A percentile compares a stretch with the other conserved stretches of the same genome.
These are phyloP conservation scores for Sechiopsis laciniata DNA, from an alignment of 306 rosid species.

Conservation along the genomic window DNA sequence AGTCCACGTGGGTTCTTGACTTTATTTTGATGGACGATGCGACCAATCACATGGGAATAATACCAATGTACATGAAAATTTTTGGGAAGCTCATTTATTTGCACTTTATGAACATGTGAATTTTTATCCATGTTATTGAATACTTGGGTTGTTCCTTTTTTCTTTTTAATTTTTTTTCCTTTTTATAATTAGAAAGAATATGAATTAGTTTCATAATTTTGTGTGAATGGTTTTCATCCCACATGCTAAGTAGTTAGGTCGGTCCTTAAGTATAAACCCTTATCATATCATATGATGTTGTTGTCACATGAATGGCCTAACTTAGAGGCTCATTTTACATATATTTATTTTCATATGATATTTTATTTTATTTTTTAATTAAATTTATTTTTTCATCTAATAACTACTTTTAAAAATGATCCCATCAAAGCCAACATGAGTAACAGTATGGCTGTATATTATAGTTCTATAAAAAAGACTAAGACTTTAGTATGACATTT, in stretches of 20 bases:
- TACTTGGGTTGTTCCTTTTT: background rate
- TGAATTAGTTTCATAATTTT: background rate
- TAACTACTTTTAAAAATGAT: too few relatives aligned
- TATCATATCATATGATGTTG: background rate
- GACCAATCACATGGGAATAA: conserved; percentile 14
- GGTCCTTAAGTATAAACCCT: background rate
- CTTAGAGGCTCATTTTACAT: background rate
- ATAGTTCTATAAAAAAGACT: too few relatives aligned
- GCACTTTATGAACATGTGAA: conserved; percentile 16
- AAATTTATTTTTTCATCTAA: too few relatives aligned
- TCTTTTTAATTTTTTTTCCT: background rate
- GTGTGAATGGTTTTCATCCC: background rate
- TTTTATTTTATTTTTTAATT: too few relatives aligned
- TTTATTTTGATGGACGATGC: conserved; percentile 2
- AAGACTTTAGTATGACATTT: too few relatives aligned
- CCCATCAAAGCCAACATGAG: too few relatives aligned
- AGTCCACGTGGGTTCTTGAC: conserved; percentile 19
- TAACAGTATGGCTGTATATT: too few relatives aligned
- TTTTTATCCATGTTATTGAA: background rate
- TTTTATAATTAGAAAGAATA: background rate
- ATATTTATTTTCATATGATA: background rate
- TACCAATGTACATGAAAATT: background rate
- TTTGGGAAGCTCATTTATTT: background rate
- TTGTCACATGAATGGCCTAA: background rate
- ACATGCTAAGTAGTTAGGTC: background rate